Conservation (phyloP, 495 filamentous ascomycete genomes). For the Penicillium steckii region DNA sequence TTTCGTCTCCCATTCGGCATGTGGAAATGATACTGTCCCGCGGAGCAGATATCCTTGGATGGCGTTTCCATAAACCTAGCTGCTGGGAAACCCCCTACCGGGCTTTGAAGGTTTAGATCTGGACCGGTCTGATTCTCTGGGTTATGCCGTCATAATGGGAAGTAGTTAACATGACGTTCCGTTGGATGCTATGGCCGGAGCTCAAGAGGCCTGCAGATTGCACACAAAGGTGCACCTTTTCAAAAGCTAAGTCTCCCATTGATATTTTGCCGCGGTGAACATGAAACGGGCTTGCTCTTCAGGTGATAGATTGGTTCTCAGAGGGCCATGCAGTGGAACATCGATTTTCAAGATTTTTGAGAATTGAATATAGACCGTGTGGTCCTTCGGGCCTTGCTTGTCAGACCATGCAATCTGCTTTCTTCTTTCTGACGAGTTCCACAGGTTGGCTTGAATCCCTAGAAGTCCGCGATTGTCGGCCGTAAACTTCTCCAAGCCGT, state of each 20-base stretch:
- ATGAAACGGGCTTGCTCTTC: conserved; percentile 36
- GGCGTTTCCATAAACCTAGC: not conserved
- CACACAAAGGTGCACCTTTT: not conserved
- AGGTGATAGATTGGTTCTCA: conserved; percentile 10
- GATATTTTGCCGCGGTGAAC: conserved; percentile 41
- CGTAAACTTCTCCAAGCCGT: conserved; percentile 62
- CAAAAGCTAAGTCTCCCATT: conserved; percentile 36
- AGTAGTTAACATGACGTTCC: not conserved
- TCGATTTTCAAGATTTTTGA: conserved; percentile 29
- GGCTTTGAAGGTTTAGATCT: not conserved
- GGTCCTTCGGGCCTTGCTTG: conserved; percentile 19
- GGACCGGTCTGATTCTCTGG: not conserved
- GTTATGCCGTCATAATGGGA: not conserved
- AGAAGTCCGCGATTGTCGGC: conserved; percentile 66
- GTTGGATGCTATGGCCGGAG: not conserved
- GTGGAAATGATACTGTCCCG: not conserved
- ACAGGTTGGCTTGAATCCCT: conserved; percentile 50
- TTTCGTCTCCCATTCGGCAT: too few species aligned
- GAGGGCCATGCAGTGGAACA: conserved; percentile 3
- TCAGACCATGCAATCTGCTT: conserved; percentile 27
- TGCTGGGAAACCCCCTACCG: not conserved
- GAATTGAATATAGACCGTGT: conserved; percentile 32
- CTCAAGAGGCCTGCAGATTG: not conserved
- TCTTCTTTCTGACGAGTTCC: not conserved
- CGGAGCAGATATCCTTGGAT: not conserved